phyloP scores from a whole-genome alignment of 1,284 basidiomycete species.

The Austroboletus niveus region DNA sequence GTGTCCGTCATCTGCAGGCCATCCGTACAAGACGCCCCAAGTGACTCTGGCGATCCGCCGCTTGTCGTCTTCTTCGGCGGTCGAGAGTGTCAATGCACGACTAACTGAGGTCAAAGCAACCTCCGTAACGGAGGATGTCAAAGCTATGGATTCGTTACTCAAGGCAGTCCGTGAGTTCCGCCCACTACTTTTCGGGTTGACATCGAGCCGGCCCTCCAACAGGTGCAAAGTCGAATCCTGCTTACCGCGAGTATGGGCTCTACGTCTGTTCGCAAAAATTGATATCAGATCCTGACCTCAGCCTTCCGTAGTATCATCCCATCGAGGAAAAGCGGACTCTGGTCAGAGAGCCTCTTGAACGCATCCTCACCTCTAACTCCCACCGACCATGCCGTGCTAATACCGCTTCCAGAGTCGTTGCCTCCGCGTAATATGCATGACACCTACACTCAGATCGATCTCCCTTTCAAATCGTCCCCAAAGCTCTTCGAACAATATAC shows the following conservation, averaged over 20 bases:
- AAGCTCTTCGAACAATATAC: slow-evolving; percentile 64
- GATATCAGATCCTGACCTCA: slow-evolving; percentile 4
- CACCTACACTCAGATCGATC: slow-evolving; percentile 62
- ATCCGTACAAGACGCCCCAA: no score
- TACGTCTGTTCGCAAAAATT: background rate
- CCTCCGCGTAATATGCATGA: slow-evolving; percentile 61
- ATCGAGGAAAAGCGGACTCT: slow-evolving; percentile 46
- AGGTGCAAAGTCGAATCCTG: slow-evolving; percentile 56
- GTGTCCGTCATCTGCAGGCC: no score
- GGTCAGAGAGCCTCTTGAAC: slow-evolving; percentile 57
- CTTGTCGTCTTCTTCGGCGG: slow-evolving; percentile 4
- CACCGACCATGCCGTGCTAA: slow-evolving; percentile 14
- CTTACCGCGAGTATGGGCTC: slow-evolving; percentile 48
- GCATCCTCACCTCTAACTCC: slow-evolving; percentile 20
- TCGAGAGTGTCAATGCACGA: background rate
- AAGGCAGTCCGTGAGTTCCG: slow-evolving; percentile 52
- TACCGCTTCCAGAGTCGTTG: slow-evolving; percentile 26
- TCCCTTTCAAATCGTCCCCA: slow-evolving; percentile 60
- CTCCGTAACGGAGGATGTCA: slow-evolving; percentile 58
- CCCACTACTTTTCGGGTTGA: background rate
- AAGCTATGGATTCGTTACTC: slow-evolving; percentile 56
- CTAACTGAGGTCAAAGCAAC: slow-evolving; percentile 26
- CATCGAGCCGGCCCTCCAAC: slow-evolving; percentile 1
- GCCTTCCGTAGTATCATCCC: slow-evolving; percentile 47
- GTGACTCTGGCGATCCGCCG: background rate